A percentile compares a stretch with the other conserved stretches of the same genome.
These are phyloP conservation scores for Dalechampia spathulata DNA, from an alignment of 441 rosid species.

Conservation along the genomic window DNA sequence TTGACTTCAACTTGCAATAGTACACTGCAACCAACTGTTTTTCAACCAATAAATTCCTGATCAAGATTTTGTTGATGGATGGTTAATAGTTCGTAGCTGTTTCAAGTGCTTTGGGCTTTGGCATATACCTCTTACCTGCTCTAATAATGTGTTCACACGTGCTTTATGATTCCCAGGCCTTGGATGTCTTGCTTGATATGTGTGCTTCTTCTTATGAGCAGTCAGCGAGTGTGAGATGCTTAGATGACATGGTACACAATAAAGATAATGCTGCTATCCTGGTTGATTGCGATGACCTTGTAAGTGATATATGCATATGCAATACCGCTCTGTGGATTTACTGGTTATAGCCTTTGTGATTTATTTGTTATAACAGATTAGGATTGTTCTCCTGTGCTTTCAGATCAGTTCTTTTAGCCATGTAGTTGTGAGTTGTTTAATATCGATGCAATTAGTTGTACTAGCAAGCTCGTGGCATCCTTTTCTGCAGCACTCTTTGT, in stretches of 20 bases:
- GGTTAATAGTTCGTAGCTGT: background rate
- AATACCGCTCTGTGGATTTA: too few species aligned
- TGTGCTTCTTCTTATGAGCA: slow-evolving; percentile 43
- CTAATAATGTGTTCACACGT: background rate
- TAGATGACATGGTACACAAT: slow-evolving; percentile 15
- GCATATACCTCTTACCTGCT: background rate
- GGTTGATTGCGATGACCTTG: slow-evolving; percentile 34
- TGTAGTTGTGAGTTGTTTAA: too few species aligned
- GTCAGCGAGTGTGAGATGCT: slow-evolving; percentile 20
- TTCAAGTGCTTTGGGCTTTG: background rate
- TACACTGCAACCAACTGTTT: too few species aligned
- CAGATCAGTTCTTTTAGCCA: too few species aligned
- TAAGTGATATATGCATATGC: slow-evolving; percentile 27
- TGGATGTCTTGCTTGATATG: slow-evolving; percentile 59
- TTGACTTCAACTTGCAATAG: too few species aligned
- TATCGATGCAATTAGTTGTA: too few species aligned
- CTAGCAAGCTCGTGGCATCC: background rate
- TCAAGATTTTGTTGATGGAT: background rate
- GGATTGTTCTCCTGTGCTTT: too few species aligned
- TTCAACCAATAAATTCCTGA: background rate
- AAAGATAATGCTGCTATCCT: slow-evolving; percentile 22
- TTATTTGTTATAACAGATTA: background rate
- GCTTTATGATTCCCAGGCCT: slow-evolving; percentile 38
- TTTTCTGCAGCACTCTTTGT: background rate
- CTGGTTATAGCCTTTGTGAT: background rate